phyloP scores from a whole-genome alignment of 2,329 filamentous ascomycete genomes.

The Ophioceras dolichostomum region DNA sequence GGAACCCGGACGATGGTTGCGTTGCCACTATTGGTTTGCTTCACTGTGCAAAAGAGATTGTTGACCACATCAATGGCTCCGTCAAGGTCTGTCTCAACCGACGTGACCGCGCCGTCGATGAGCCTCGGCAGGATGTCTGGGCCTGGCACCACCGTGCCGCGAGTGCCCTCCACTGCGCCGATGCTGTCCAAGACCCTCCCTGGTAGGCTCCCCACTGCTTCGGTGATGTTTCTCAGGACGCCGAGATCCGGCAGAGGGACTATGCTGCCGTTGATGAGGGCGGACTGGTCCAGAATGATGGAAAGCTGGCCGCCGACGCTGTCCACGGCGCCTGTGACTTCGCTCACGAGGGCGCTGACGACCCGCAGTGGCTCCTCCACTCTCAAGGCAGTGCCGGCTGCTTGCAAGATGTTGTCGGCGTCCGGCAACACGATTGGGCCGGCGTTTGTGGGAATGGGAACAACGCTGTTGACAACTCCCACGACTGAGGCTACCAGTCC shows the following conservation, averaged over 20 bases:
- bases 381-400: background rate
- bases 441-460: background rate
- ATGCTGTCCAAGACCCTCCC: background rate
- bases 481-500: background rate
- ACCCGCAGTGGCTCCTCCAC: background rate
- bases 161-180: background rate
- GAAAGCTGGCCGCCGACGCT: background rate
- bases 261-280: background rate
- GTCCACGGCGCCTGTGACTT: background rate
- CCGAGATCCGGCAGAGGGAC: constrained; percentile 1
- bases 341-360: background rate
- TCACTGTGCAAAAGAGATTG: constrained; percentile 2
- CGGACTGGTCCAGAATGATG: background rate
- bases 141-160: background rate
- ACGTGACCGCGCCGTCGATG: background rate
- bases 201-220: background rate
- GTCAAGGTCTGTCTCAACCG: background rate
- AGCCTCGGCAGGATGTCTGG: background rate
- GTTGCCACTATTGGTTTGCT: background rate
- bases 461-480: background rate
- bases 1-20: constrained; percentile 1
- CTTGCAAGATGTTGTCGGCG: constrained; percentile 1
- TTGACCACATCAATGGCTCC: constrained; percentile 2
- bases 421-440: background rate
- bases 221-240: background rate